Base-by-base conservation (phyloP, 768 basidiomycete species). In the Leccinum imitatum region DNA sequence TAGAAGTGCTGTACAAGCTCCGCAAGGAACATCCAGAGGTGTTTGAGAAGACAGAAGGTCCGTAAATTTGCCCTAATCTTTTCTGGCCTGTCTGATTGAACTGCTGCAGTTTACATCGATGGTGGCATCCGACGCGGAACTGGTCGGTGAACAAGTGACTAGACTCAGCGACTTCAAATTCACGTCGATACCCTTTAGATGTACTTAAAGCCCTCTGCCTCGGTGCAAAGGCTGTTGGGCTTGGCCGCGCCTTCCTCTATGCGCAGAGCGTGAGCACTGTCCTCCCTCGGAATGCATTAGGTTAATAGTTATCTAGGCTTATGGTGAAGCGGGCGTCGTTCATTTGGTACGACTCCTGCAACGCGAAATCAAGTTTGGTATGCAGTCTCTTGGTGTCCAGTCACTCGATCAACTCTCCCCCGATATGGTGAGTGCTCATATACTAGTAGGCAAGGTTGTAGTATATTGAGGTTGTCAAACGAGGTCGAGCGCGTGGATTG, bases 121-220 rank as follows among this genome's bases (percentile, higher is more conserved):
- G 94, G 94, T 73, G 74, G 61, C 73, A 76, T 91, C 25, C 79
- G 81, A 52, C 82, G 93, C 52, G 93, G 93, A 15, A 94, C 92
- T 59, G 88, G 88, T 86, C 59, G 41, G 77, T 68, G 48, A 55
- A 59, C 15, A 50, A 23, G 35, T 19, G 13, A 33, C 23, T 17
- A 39, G 15, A 50, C 35, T 54, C 13, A 15, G 50, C 1, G 5
- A 10, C 15, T 50, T 50, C 11, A 33, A 33, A 52, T 52, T 54
- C 19, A 60, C 8, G 7, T 31, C n/a, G n/a, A 44, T 44, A 19
- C 41, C 21, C 59, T 37, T 21, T 59, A 82, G 94, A 95, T 75
- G 87, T 95, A 15, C 76, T 97, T 52, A 97, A 96, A 73, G 94
- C 94, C 0, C 75, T 96, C 10, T 95, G 93, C 69, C 79, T 97